Evolutionary conservation across 805 yeast genomes (phyloP).

Genomic region (Cyberlindnera samutprakarnensis): DNA sequence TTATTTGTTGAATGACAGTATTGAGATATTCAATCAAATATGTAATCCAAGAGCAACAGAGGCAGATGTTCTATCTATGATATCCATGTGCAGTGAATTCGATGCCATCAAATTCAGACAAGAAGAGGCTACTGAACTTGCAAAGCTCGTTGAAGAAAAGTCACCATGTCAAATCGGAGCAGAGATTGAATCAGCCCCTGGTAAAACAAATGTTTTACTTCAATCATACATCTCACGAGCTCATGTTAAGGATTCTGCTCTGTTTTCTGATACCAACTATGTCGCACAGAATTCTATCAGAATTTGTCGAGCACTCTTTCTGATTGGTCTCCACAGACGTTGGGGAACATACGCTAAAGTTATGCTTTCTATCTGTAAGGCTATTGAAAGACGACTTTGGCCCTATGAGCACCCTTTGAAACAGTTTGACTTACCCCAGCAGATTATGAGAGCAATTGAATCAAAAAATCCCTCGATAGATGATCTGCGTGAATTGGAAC

Average conservation of each 20-base stretch:
- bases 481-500: slow-evolving; percentile 60
- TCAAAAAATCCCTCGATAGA: slow-evolving; percentile 64
- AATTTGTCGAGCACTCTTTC: slow-evolving; percentile 83
- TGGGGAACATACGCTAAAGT: slow-evolving; percentile 83
- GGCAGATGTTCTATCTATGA: slow-evolving; percentile 83
- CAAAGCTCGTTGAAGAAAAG: slow-evolving; percentile 46
- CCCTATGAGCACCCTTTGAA: slow-evolving; percentile 82
- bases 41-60: slow-evolving; percentile 82
- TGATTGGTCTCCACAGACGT: slow-evolving; percentile 78
- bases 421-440: slow-evolving; percentile 76
- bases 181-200: slow-evolving; percentile 64
- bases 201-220: slow-evolving; percentile 78
- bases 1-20: slow-evolving; percentile 73
- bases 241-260: slow-evolving; percentile 65
- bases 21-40: slow-evolving; percentile 84
- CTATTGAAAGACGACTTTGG: slow-evolving; percentile 84
- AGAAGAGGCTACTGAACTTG: slow-evolving; percentile 77
- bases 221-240: slow-evolving; percentile 85
- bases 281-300: slow-evolving; percentile 95
- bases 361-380: slow-evolving; percentile 74
- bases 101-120: slow-evolving; percentile 83
- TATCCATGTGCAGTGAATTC: slow-evolving; percentile 90
- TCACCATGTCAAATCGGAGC: slow-evolving; percentile 82
- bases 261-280: slow-evolving; percentile 80
- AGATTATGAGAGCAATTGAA: slow-evolving; percentile 53